Evolutionary conservation across 331 rosid species (phyloP), one percentile per base, ranked within the genome.

Genomic region (Dryas integrifolia): DNA sequence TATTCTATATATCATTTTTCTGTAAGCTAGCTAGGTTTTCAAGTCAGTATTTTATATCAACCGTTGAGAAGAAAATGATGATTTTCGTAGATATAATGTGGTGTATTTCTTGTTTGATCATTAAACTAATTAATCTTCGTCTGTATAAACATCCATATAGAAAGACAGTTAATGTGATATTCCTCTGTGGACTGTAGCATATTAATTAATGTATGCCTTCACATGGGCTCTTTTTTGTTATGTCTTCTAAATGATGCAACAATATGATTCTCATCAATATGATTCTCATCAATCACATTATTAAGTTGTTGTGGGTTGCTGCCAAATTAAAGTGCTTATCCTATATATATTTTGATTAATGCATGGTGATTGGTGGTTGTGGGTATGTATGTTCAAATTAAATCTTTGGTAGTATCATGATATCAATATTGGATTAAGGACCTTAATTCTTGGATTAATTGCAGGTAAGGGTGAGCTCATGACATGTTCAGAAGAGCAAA

Each of bases 391-490:
- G 35, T 30, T 30, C 35, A 30, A 30, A 30, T 30, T 30, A 30
- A 30, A 30, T 30, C 35, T 30, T 30, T 30, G 35, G 2, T 3
- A 30, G 3, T 30, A 30, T 30, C 35, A 30, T 30, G 35, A 30
- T 30, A 30, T 30, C 35, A 2, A 30, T 30, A 30, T 30, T 30
- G 35, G 3, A 8, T 47, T 47, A 43, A 30, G 6, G 21, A 21
- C 16, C 43, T 39, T 39, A 45, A 21, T 46, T 46, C 5, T 65
- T 56, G 24, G 52, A 5, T 65, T 38, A 12, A 16, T 35, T 7
- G 68, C 83, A 94, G 98, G 97, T 16, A 95, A 87, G 51, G 98
- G 98, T 13, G 90, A 91, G 83, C 15, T 84, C 60, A 16, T 88
- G 84, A 86, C 92, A 24, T 95, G 98, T 82, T 95, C 98, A 5